A percentile compares a stretch with the other conserved stretches of the same genome.
These are phyloP conservation scores for Leptographium lundbergii DNA, from an alignment of 2,329 filamentous ascomycete species.

Conservation along the genomic window DNA sequence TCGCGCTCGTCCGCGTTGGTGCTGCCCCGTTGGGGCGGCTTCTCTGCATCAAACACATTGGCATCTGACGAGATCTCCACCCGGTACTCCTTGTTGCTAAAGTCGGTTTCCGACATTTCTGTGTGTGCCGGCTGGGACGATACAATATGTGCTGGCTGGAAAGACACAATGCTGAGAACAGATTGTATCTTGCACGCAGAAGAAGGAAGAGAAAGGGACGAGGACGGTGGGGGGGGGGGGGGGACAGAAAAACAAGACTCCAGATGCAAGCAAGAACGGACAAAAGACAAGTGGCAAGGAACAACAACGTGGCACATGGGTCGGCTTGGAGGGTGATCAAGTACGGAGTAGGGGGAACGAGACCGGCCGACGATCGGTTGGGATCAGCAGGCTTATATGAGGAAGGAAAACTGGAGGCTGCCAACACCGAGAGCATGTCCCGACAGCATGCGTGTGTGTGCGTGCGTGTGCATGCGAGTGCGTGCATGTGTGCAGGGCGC, in stretches of 20 bases:
- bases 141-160: background rate
- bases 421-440: background rate
- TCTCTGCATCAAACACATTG: slow-evolving; percentile 11
- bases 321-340: background rate
- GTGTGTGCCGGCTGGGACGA: background rate
- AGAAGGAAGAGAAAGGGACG: background rate
- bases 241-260: background rate
- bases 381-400: background rate
- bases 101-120: slow-evolving; percentile 7
- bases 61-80: slow-evolving; percentile 7
- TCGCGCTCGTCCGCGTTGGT: slow-evolving; percentile 19
- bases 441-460: too few species aligned
- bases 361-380: background rate
- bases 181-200: too few species aligned
- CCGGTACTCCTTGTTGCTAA: slow-evolving; percentile 9
- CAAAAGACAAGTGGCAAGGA: background rate
- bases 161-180: too few species aligned
- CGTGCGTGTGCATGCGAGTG: too few species aligned
- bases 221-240: too few species aligned
- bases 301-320: background rate
- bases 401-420: background rate
- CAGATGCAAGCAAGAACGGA: background rate
- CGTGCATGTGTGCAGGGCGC: too few species aligned
- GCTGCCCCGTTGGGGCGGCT: slow-evolving; percentile 12
- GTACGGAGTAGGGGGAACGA: background rate